phyloP scores from a whole-genome alignment of 306 rosid species.

The Casuarina equisetifolia region DNA sequence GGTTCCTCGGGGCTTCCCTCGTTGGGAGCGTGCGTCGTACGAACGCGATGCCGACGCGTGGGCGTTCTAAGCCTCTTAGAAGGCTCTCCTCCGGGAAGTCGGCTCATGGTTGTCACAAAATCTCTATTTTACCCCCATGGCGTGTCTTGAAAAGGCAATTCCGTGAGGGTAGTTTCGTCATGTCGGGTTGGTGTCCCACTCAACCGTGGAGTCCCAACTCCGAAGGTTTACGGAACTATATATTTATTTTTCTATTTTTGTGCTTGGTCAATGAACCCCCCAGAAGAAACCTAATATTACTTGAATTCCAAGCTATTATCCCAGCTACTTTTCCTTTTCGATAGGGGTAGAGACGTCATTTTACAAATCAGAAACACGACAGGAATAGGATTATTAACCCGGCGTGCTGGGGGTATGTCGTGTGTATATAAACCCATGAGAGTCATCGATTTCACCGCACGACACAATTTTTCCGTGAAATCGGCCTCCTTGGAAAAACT shows the following conservation, averaged over 20 bases:
- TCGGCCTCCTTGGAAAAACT: too few relatives aligned
- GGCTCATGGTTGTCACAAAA: background rate
- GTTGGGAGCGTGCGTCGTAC: too few relatives aligned
- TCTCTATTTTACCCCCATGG: background rate
- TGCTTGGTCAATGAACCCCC: too few relatives aligned
- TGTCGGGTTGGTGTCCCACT: background rate
- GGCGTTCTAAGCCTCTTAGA: background rate
- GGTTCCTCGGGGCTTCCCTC: background rate
- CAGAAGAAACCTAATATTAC: too few relatives aligned
- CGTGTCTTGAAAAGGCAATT: background rate
- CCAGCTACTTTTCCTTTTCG: background rate
- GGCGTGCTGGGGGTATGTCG: too few relatives aligned
- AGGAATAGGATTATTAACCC: background rate
- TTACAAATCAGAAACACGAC: too few relatives aligned
- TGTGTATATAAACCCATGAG: background rate
- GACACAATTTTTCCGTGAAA: background rate
- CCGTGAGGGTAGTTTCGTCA: background rate
- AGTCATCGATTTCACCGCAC: background rate
- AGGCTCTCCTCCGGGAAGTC: background rate
- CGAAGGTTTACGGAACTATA: too few relatives aligned
- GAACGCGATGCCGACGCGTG: background rate
- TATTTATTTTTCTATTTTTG: too few relatives aligned
- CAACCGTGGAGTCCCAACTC: too few relatives aligned
- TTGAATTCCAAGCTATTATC: too few relatives aligned
- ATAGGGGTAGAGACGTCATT: background rate